These are phyloP conservation scores for Medicago truncatula DNA, from an alignment of 306 rosid species.

Conservation along the genomic window DNA sequence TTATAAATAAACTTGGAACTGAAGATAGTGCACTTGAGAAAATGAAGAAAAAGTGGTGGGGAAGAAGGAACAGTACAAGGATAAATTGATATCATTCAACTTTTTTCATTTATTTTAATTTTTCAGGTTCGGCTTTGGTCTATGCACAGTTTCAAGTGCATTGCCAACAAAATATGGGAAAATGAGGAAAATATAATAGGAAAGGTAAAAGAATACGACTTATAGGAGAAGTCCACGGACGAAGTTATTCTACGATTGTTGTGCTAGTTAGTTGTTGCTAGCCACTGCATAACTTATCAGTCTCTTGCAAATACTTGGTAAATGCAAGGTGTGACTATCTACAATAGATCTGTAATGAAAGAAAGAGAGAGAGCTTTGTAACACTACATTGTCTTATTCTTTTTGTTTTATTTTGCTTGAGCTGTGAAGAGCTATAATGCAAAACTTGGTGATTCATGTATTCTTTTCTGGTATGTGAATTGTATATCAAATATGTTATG, in stretches of 20 bases:
- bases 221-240: slow-evolving; percentile 30
- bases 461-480: slow-evolving; percentile 21
- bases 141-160: slow-evolving; percentile 46
- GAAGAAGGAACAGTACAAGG: slow-evolving; percentile 89
- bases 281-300: slow-evolving; percentile 38
- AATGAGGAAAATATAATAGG: slow-evolving; percentile 38
- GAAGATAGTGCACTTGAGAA: slow-evolving; percentile 70
- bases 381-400: neutral
- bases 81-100: slow-evolving; percentile 51
- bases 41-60: slow-evolving; percentile 91
- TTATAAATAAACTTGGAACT: slow-evolving; percentile 80
- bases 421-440: slow-evolving; percentile 32
- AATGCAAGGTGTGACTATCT: neutral
- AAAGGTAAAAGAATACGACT: slow-evolving; percentile 38
- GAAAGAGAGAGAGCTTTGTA: neutral
- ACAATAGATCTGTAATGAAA: neutral
- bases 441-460: slow-evolving; percentile 31
- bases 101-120: neutral
- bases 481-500: slow-evolving; percentile 18
- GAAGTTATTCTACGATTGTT: slow-evolving; percentile 26
- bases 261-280: slow-evolving; percentile 55
- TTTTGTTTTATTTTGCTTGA: slow-evolving; percentile 31
- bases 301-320: neutral
- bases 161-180: slow-evolving; percentile 38
- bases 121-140: slow-evolving; percentile 35